A percentile compares a stretch with the other conserved stretches of the same genome.
Evolutionary conservation across 2,329 filamentous ascomycete species (phyloP).

Genomic region (Colletotrichum viniferum): DNA sequence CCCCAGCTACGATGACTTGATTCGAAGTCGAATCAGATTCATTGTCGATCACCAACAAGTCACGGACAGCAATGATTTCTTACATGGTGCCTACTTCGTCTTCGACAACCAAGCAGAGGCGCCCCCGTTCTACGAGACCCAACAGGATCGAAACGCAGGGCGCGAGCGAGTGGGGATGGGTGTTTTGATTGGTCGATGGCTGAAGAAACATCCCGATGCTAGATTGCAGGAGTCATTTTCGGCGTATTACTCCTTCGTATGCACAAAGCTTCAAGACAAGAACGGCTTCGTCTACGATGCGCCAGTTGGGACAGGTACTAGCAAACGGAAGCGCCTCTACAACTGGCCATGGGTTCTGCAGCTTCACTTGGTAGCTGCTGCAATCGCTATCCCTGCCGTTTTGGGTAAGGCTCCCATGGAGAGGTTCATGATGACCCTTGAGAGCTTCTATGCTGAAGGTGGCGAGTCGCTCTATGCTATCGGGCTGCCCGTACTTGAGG

Average conservation of each 20-base stretch:
- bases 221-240: background rate
- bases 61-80: background rate
- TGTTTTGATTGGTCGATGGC: conserved; percentile 12
- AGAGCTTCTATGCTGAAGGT: conserved; percentile 10
- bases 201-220: background rate
- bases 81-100: conserved; percentile 5
- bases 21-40: conserved; percentile 6
- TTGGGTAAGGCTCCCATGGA: background rate
- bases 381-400: background rate
- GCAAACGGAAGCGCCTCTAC: conserved; percentile 4
- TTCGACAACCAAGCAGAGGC: conserved; percentile 19
- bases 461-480: conserved; percentile 15
- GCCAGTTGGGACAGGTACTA: background rate
- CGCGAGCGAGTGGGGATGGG: conserved; percentile 19
- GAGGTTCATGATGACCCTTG: conserved; percentile 10
- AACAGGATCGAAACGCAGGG: conserved; percentile 13
- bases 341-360: conserved; percentile 19
- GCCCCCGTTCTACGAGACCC: conserved; percentile 2
- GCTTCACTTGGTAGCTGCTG: conserved; percentile 6
- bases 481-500: conserved; percentile 6
- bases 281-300: conserved; percentile 8
- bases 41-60: conserved; percentile 15
- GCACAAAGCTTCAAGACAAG: conserved; percentile 10
- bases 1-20: background rate
- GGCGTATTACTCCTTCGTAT: conserved; percentile 11